Conservation (phyloP, 2,329 filamentous ascomycete genomes). For the Aotearoamyces nothofagi region DNA sequence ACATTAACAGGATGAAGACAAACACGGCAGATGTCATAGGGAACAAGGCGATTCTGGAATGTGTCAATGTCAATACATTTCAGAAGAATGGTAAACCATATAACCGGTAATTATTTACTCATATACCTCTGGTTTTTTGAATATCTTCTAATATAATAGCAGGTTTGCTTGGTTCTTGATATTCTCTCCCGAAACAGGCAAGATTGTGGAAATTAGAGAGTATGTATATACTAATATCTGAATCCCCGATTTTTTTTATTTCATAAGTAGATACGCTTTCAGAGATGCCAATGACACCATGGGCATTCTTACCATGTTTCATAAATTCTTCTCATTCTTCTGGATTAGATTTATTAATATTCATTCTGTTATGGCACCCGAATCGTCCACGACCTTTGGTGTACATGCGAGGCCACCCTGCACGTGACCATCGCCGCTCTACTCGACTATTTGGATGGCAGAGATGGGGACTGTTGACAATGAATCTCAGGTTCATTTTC, state of each 20-base stretch:
- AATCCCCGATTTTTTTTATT: too few species aligned
- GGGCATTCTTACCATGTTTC: too few species aligned
- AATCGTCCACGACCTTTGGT: constrained; percentile 1
- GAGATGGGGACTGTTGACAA: too few species aligned
- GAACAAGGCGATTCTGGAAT: constrained; percentile 4
- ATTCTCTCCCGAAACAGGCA: constrained; percentile 4
- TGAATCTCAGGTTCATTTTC: too few species aligned
- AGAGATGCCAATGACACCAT: too few species aligned
- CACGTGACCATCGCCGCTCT: neutral
- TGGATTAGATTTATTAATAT: too few species aligned
- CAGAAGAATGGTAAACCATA: constrained; percentile 7
- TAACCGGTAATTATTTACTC: constrained; percentile 3
- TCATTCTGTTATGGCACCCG: neutral
- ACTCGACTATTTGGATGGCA: too few species aligned
- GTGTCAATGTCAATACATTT: constrained; percentile 1
- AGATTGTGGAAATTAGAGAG: constrained; percentile 5
- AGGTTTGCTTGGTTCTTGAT: constrained; percentile 6
- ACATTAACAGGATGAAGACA: neutral
- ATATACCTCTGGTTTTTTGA: neutral
- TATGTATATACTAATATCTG: constrained; percentile 7
- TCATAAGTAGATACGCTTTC: too few species aligned
- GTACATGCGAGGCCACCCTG: neutral
- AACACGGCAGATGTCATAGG: constrained; percentile 4
- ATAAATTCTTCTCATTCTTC: too few species aligned
- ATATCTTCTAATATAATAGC: neutral